Evolutionary conservation across 371 early-diverging fungal species (phyloP).

Genomic region (Mortierella sp.): DNA sequence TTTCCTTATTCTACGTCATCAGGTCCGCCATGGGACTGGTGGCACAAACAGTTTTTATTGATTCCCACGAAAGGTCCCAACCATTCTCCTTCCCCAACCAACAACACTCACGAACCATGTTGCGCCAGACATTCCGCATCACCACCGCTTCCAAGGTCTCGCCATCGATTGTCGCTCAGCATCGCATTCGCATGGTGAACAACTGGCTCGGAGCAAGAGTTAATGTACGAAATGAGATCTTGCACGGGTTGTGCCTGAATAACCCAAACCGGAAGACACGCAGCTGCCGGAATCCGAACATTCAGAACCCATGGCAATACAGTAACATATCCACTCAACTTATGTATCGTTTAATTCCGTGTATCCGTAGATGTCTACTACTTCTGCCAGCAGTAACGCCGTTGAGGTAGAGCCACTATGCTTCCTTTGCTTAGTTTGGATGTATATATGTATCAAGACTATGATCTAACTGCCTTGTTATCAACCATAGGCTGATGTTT

Average conservation of each 20-base stretch:
- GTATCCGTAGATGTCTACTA: conserved; percentile 62
- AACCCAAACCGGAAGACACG: too few species aligned
- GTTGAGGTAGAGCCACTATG: conserved; percentile 53
- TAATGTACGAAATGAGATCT: conserved; percentile 22
- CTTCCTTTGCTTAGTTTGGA: too few species aligned
- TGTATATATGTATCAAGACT: too few species aligned
- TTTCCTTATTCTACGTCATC: neutral
- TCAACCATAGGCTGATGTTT: conserved; percentile 61
- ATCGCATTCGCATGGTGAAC: conserved; percentile 47
- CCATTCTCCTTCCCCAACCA: neutral
- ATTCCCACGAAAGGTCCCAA: conserved; percentile 5
- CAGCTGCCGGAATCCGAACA: too few species aligned
- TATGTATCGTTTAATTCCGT: too few species aligned
- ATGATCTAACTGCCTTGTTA: neutral
- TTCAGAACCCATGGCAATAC: too few species aligned
- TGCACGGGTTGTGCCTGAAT: too few species aligned
- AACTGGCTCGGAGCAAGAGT: conserved; percentile 47
- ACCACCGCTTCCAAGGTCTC: conserved; percentile 41
- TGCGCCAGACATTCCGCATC: conserved; percentile 52
- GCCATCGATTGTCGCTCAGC: conserved; percentile 40
- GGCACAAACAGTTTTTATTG: conserved; percentile 1
- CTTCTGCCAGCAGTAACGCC: conserved; percentile 46
- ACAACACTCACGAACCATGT: conserved; percentile 28
- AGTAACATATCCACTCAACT: too few species aligned
- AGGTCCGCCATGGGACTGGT: too few species aligned